phyloP scores from a whole-genome alignment of 2,329 filamentous ascomycete species.

The Pseudocercospora ulei region DNA sequence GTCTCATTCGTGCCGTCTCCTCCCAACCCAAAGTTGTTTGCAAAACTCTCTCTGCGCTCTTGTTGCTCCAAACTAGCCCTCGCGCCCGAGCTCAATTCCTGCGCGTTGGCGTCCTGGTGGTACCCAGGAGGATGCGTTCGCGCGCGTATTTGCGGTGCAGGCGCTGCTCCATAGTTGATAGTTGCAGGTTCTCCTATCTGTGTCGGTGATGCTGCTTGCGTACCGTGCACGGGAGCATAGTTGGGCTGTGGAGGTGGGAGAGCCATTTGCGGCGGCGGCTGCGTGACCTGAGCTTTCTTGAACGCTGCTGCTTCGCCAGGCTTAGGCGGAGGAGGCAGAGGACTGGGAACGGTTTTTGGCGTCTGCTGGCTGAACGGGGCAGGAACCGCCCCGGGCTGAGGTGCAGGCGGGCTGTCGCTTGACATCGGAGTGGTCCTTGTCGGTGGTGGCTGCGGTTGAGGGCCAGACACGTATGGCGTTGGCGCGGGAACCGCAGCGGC shows the following conservation, averaged over 20 bases:
- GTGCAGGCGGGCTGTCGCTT: slow-evolving; percentile 34
- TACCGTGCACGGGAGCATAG: slow-evolving; percentile 36
- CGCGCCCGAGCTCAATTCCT: slow-evolving; percentile 35
- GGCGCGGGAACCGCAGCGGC: slow-evolving; percentile 29
- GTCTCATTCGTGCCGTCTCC: slow-evolving; percentile 24
- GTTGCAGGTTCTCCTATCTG: slow-evolving; percentile 32
- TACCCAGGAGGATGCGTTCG: slow-evolving; percentile 42
- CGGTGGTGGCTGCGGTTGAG: slow-evolving; percentile 24
- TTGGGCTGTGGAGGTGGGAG: slow-evolving; percentile 36
- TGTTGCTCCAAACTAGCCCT: slow-evolving; percentile 31
- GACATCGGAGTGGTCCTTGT: slow-evolving; percentile 21
- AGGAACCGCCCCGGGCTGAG: slow-evolving; percentile 39
- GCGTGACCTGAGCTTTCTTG: slow-evolving; percentile 23
- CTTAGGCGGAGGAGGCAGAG: slow-evolving; percentile 37
- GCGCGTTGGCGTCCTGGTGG: slow-evolving; percentile 40
- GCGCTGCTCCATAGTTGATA: slow-evolving; percentile 34
- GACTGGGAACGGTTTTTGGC: slow-evolving; percentile 22
- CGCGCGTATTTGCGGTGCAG: slow-evolving; percentile 25
- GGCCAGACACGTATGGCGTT: slow-evolving; percentile 25
- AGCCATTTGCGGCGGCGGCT: slow-evolving; percentile 37
- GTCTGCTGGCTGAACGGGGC: slow-evolving; percentile 28
- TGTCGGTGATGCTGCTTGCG: slow-evolving; percentile 23
- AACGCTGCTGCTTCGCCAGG: slow-evolving; percentile 29
- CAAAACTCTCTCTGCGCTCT: slow-evolving; percentile 22
- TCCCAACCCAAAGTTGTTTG: slow-evolving; percentile 17